A percentile compares a stretch with the other conserved stretches of the same genome.
phyloP scores from a whole-genome alignment of 768 basidiomycete species.

The Lentinula raphanica region DNA sequence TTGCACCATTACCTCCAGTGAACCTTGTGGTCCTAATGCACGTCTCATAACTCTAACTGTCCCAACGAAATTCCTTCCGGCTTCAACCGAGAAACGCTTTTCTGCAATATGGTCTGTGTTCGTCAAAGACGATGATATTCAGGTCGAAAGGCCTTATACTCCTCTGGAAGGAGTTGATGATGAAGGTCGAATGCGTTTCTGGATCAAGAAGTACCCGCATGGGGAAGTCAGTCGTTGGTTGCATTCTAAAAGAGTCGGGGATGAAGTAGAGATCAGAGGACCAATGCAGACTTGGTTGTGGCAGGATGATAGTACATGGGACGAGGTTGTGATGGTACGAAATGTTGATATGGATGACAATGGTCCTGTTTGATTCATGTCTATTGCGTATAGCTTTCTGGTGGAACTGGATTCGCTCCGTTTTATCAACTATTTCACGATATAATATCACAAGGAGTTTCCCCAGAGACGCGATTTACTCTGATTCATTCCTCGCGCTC shows the following conservation, averaged over 20 bases:
- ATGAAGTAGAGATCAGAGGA: conserved; percentile 70
- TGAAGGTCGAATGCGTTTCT: conserved; percentile 64
- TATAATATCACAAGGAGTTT: conserved; percentile 29
- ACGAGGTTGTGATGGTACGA: conserved; percentile 74
- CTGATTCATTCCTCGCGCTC: conserved; percentile 67
- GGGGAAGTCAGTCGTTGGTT: conserved; percentile 86
- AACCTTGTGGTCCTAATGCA: conserved; percentile 49
- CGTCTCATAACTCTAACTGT: conserved; percentile 61
- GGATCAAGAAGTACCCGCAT: conserved; percentile 74
- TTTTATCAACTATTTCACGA: conserved; percentile 73
- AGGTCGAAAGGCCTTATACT: conserved; percentile 83
- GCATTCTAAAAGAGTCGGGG: conserved; percentile 62
- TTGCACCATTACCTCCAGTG: conserved; percentile 49
- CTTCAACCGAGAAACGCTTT: conserved; percentile 19
- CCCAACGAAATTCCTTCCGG: conserved; percentile 36
- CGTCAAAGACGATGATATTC: conserved; percentile 84
- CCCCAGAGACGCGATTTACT: conserved; percentile 52
- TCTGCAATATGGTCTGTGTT: conserved; percentile 69
- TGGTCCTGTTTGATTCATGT: not conserved
- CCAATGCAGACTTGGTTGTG: conserved; percentile 67
- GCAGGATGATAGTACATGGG: conserved; percentile 49
- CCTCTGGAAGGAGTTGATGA: conserved; percentile 68
- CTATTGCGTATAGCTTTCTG: conserved; percentile 56
- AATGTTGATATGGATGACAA: too few species aligned
- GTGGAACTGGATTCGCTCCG: conserved; percentile 84